Base-by-base conservation (phyloP, 345 rosid species). In the Bruguiera parviflora region DNA sequence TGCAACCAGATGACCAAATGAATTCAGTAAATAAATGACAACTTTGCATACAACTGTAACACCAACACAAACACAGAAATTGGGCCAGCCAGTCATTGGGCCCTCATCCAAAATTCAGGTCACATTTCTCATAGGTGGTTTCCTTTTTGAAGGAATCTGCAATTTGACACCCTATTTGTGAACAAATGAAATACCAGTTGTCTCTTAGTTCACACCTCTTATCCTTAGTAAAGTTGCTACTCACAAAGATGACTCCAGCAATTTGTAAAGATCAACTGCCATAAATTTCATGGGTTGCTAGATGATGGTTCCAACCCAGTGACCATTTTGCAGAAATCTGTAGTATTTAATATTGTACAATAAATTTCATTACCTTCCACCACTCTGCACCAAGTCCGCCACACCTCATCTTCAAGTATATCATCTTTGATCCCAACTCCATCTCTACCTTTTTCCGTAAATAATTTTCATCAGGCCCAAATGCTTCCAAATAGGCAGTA, bases 361-460 rank as follows among this genome's bases (percentile, higher is more conserved):
- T 66, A n/a, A n/a, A 66, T 35, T 64, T 51, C 11, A 56, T 32
- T 85, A 94, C 97, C 96, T 95, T 91, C 69, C 96, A 95, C 99
- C 99, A 95, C 71, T 88, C 90, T 16, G 96, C 73, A 70, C 82
- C 89, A 67, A 92, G 96, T 65, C 92, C 92, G 16, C 90, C 77
- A 77, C 96, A 89, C 81, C 99, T 89, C 97, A 95, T 95, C 92
- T 95, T 95, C 76, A 95, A 75, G 88, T 83, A 87, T 67, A 95
- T 95, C 97, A 95, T 89, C 84, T 85, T 92, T 47, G 97, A 83
- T 25, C 97, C 99, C 83, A 95, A 80, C 76, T 95, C 96, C 32
- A 73, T 86, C 90, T 89, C 99, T 39, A 92, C 96, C 79, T 95
- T 95, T 89, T 95, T 94, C 78, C 80, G 75, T 81, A 92, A 79